A percentile compares a stretch with the other conserved stretches of the same genome.
phyloP scores from a whole-genome alignment of 139 green algal genomes.

The Micractinium conductrix region DNA sequence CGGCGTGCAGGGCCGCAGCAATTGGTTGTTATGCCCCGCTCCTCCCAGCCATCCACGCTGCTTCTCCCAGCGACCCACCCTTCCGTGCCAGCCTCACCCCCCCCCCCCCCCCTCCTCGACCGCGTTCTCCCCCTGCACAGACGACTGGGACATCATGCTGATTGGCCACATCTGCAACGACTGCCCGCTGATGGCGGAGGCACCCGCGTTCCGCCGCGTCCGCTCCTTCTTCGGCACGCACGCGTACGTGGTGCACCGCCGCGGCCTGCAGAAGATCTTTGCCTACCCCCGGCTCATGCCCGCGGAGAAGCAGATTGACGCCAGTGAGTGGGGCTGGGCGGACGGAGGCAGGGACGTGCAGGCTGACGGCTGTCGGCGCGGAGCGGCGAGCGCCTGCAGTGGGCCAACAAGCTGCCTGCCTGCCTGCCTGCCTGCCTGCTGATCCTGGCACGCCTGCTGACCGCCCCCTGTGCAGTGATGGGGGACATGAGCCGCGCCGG shows the following conservation, averaged over 20 bases:
- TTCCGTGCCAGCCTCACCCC: too few species aligned
- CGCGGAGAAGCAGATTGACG: slow-evolving; percentile 31
- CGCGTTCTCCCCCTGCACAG: not conserved
- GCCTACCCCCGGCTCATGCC: slow-evolving; percentile 25
- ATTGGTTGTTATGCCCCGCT: not conserved
- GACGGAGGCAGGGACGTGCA: too few species aligned
- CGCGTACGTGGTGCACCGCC: slow-evolving; percentile 25
- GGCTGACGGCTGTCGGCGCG: too few species aligned
- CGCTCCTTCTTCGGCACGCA: slow-evolving; percentile 34
- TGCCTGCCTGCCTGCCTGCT: not conserved
- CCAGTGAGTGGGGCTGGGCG: not conserved
- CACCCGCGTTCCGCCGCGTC: not conserved
- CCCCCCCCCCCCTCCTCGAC: not conserved
- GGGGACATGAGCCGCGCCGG: slow-evolving; percentile 20
- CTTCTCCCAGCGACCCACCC: not conserved
- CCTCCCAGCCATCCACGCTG: not conserved
- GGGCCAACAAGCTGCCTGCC: not conserved
- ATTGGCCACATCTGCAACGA: slow-evolving; percentile 24
- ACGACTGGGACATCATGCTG: slow-evolving; percentile 33
- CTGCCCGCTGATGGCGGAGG: slow-evolving; percentile 5
- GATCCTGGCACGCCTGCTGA: not conserved
- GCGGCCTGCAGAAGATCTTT: slow-evolving; percentile 33
- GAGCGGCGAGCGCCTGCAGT: not conserved
- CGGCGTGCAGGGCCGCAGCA: not conserved
- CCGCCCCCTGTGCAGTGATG: slow-evolving; percentile 12